A percentile compares a stretch with the other conserved stretches of the same genome.
These are phyloP conservation scores for Fusarium sp. DNA, from an alignment of 2,329 filamentous ascomycete species.

Conservation along the genomic window DNA sequence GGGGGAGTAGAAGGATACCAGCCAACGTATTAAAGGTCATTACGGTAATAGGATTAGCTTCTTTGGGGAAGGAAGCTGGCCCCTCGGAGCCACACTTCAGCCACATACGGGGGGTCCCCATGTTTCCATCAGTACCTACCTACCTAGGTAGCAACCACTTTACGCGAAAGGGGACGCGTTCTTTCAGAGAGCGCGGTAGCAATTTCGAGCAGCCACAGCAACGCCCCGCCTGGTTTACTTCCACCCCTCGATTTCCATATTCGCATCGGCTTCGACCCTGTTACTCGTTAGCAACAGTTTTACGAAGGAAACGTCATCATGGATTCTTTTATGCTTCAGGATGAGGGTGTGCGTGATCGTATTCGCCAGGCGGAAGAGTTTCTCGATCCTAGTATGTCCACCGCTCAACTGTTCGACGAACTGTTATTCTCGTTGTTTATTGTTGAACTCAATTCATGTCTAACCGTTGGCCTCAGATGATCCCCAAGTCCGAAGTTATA, in stretches of 20 bases:
- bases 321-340: constrained; percentile 81
- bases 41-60: constrained; percentile 30
- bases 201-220: constrained; percentile 39
- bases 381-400: constrained; percentile 84
- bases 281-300: constrained; percentile 23
- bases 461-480: constrained; percentile 55
- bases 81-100: constrained; percentile 11
- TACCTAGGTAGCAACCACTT: constrained; percentile 35
- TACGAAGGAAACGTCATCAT: constrained; percentile 60
- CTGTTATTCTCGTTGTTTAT: background rate
- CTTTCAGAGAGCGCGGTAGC: constrained; percentile 25
- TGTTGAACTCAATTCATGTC: background rate
- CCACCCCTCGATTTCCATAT: constrained; percentile 36
- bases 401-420: constrained; percentile 1
- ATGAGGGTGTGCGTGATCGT: constrained; percentile 86
- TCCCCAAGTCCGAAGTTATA: constrained; percentile 77
- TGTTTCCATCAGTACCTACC: too few relatives aligned
- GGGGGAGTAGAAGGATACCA: constrained; percentile 15
- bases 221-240: constrained; percentile 37
- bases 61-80: background rate
- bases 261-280: constrained; percentile 19
- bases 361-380: constrained; percentile 92
- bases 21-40: constrained; percentile 28
- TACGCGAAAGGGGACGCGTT: constrained; percentile 48
- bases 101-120: constrained; percentile 8